Evolutionary conservation across 352 stramenopile species (phyloP), one percentile per base, ranked within the genome.

Genomic region (Phytophthora tentaculata): DNA sequence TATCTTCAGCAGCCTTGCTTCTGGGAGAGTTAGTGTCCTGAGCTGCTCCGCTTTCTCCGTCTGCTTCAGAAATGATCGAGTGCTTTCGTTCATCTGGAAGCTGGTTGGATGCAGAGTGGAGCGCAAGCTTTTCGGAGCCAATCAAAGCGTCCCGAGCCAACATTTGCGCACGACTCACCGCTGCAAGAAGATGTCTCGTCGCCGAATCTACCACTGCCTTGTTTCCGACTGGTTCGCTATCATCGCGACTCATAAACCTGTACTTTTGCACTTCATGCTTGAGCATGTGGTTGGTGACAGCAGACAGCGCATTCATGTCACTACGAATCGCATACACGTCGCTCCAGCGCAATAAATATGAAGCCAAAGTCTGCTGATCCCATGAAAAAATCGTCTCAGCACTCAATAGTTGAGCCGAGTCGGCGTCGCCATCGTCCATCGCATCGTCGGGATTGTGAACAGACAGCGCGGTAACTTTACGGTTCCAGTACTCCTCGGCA

Each of bases 321-420:
- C 43, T 65, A 7, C 79, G 74, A 26, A 81, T 62, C 23, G 64
- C 49, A 29, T 82, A 84, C 47, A 85, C 77, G 13, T 83, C 73
- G 26, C 79, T 87, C 74, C 72, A 85, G 29, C 71, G 73, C 35
- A 87, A 64, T 64, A 80, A 64, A 70, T 79, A 69, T n/a, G 69
- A 61, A 5, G 60, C 29, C 13, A 69, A 35, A 24, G 56, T 69
- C 6, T 70, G 45, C 41, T 74, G 69, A 32, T 76, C 71, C 79
- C 79, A 86, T 0, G 49, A 66, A 23, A 59, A 71, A 56, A 86
- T 80, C n/a, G 59, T 13, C 7, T 78, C 68, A 24, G 59, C 22
- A 41, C 51, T 67, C 13, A 78, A 19, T 29, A 66, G 44, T 23
- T 71, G 29, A 37, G 37, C 29, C 5, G 49, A 41, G 19, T 48